phyloP scores from a whole-genome alignment of 2,329 filamentous ascomycete genomes.

The Ceratocystis albifundus region DNA sequence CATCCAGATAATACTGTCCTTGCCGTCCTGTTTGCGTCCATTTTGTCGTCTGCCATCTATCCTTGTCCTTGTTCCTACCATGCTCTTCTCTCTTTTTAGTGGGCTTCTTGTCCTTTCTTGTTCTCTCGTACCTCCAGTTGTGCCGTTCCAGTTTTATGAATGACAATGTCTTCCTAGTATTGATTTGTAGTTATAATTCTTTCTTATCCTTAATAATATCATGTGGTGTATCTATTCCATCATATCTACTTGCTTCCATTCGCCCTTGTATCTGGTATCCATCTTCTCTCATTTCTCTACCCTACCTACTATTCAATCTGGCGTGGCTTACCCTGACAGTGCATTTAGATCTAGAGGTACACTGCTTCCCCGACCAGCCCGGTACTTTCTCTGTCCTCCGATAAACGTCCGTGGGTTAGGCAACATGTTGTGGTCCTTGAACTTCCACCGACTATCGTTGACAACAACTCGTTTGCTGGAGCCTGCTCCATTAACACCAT shows the following conservation, averaged over 20 bases:
- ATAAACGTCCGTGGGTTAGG: constrained; percentile 75
- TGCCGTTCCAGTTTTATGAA: neutral
- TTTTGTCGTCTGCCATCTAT: neutral
- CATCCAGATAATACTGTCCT: neutral
- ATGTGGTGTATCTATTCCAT: neutral
- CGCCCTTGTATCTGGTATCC: neutral
- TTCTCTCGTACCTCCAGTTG: neutral
- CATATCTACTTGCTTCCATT: neutral
- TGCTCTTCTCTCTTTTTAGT: neutral
- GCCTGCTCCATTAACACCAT: constrained; percentile 26
- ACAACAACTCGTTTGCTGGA: constrained; percentile 42
- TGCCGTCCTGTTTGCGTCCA: neutral
- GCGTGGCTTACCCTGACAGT: constrained; percentile 30
- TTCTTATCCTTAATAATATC: constrained; percentile 1
- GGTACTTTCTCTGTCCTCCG: constrained; percentile 65
- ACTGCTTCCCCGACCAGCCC: constrained; percentile 84
- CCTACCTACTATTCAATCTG: neutral
- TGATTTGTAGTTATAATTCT: constrained; percentile 13
- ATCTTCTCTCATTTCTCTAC: neutral
- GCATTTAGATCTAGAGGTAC: constrained; percentile 74
- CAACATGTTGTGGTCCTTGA: constrained; percentile 67
- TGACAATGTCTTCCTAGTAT: constrained; percentile 6
- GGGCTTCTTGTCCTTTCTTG: neutral
- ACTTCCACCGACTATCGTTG: constrained; percentile 73
- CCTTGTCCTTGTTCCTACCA: constrained; percentile 1